Conservation (phyloP, 169 alveolate genomes). For the Cyclospora cayetanensis region DNA sequence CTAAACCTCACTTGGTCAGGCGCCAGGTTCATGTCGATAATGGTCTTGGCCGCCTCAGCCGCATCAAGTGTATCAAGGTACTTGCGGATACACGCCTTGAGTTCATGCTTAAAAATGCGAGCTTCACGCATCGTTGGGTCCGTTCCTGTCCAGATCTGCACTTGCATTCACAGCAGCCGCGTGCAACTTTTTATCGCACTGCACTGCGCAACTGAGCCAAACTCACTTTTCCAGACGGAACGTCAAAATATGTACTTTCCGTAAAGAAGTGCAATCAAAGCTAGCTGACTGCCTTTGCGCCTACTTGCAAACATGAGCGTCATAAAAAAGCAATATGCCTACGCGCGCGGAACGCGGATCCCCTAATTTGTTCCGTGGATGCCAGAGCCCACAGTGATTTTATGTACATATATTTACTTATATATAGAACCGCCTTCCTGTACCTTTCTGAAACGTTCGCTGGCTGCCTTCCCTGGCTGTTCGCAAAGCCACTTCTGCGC, state of each 20-base stretch:
- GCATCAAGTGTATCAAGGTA: slow-evolving; percentile 62
- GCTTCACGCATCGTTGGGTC: slow-evolving; percentile 67
- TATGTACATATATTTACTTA: too few relatives aligned
- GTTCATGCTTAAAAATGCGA: slow-evolving; percentile 46
- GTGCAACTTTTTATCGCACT: neutral
- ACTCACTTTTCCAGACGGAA: too few relatives aligned
- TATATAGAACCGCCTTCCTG: neutral
- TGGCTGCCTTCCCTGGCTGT: slow-evolving; percentile 58
- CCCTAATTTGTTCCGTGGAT: too few relatives aligned
- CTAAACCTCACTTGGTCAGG: slow-evolving; percentile 64
- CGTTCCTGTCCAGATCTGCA: slow-evolving; percentile 71
- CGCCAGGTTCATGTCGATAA: slow-evolving; percentile 52
- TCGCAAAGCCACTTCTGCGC: slow-evolving; percentile 69
- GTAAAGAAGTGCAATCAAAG: too few relatives aligned
- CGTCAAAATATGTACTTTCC: too few relatives aligned
- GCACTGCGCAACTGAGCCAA: too few relatives aligned
- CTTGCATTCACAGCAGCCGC: neutral
- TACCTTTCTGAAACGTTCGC: slow-evolving; percentile 63
- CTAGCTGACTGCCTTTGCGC: too few relatives aligned
- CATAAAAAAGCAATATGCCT: too few relatives aligned
- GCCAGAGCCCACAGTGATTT: too few relatives aligned
- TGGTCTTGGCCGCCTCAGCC: slow-evolving; percentile 38
- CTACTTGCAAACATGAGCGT: too few relatives aligned
- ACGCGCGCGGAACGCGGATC: too few relatives aligned
- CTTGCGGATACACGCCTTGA: slow-evolving; percentile 60